Evolutionary conservation across 2,329 filamentous ascomycete species (phyloP).

Genomic region (Tolypocladium tropicale): DNA sequence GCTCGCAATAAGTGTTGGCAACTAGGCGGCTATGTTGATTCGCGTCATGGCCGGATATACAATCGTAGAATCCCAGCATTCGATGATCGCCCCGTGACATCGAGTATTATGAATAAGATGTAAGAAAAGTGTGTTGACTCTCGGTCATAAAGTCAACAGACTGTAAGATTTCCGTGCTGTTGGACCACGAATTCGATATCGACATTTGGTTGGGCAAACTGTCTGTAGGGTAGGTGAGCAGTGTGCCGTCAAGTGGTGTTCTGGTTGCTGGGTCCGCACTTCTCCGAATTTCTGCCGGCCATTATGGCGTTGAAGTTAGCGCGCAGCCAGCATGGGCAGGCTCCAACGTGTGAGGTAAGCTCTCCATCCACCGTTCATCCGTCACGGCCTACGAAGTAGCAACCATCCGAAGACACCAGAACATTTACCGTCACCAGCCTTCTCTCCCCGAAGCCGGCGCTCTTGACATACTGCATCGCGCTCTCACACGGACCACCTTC

Average conservation of each 20-base stretch:
- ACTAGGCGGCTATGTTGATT: no score
- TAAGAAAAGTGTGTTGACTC: no score
- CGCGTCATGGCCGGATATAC: no score
- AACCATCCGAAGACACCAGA: no score
- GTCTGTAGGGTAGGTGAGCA: not conserved
- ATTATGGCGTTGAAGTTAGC: not conserved
- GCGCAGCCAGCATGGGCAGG: constrained; percentile 15
- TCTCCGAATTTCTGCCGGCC: constrained; percentile 22
- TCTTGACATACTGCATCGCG: not conserved
- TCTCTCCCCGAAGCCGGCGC: not conserved
- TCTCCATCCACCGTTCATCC: constrained; percentile 16
- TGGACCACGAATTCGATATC: not conserved
- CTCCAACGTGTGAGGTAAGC: constrained; percentile 32
- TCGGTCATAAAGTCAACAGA: no score
- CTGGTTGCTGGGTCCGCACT: not conserved
- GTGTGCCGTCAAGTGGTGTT: fast-evolving
- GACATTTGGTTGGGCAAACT: not conserved
- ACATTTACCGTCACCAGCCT: not conserved
- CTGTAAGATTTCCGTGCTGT: no score
- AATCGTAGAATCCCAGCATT: no score
- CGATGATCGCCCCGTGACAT: no score
- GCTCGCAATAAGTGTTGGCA: not conserved
- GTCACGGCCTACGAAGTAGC: constrained; percentile 7
- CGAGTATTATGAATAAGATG: no score
- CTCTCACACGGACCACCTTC: not conserved